phyloP scores from a whole-genome alignment of 1,284 basidiomycete genomes.

The Jaminaea rosea region DNA sequence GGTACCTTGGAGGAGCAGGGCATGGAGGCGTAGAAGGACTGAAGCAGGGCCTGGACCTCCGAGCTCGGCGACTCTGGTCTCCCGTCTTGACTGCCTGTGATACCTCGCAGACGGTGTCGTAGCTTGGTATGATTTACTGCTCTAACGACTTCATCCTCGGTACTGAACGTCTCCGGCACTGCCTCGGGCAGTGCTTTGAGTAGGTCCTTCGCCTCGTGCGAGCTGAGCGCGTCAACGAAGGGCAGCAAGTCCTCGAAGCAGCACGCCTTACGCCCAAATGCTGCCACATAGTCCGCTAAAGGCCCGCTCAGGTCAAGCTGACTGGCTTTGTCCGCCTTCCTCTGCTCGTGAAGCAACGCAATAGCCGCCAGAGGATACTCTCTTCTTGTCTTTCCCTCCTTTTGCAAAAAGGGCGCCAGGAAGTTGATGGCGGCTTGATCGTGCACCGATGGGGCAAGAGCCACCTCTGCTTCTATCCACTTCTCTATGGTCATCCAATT shows the following conservation, averaged over 20 bases:
- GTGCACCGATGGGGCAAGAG: constrained; percentile 6
- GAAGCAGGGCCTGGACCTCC: background rate
- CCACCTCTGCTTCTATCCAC: background rate
- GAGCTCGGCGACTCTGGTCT: background rate
- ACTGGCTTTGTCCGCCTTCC: constrained; percentile 53
- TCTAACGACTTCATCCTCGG: background rate
- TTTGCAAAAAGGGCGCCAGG: background rate
- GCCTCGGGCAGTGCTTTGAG: constrained; percentile 6
- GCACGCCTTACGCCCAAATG: constrained; percentile 68
- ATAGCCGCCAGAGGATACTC: constrained; percentile 49
- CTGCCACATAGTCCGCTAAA: constrained; percentile 56
- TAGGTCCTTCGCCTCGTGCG: constrained; percentile 47
- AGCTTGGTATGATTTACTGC: background rate
- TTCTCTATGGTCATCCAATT: constrained; percentile 3
- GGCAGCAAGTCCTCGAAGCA: constrained; percentile 73
- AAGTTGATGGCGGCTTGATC: background rate
- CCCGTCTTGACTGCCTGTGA: too few relatives aligned
- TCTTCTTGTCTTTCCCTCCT: constrained; percentile 48
- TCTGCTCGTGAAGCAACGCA: constrained; percentile 10
- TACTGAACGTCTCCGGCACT: background rate
- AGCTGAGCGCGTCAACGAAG: constrained; percentile 53
- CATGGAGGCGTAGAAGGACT: background rate
- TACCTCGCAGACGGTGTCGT: background rate
- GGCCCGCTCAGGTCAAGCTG: background rate
- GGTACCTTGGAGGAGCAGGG: background rate